phyloP scores from a whole-genome alignment of 2,329 filamentous ascomycete genomes.

The Paradendryphiella salina region DNA sequence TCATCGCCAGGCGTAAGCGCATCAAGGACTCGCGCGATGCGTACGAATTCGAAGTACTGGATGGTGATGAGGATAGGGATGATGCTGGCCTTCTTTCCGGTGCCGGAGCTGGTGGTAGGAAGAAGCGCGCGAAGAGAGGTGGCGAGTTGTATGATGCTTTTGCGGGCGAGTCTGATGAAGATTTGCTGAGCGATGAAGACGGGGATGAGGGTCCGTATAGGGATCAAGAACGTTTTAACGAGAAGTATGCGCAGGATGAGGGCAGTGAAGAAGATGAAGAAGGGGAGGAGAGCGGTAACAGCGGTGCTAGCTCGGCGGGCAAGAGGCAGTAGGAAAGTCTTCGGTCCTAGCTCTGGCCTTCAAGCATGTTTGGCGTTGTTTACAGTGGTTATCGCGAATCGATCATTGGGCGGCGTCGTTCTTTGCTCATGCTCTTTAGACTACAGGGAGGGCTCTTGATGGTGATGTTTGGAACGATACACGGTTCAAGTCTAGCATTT shows the following conservation, averaged over 20 bases:
- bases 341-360: not conserved
- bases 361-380: not conserved
- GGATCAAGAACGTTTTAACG: constrained; percentile 38
- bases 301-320: constrained; percentile 25
- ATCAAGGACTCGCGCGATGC: constrained; percentile 75
- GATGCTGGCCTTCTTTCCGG: constrained; percentile 54
- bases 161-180: constrained; percentile 85
- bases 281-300: constrained; percentile 28
- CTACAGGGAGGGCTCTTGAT: not conserved
- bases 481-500: too few species aligned
- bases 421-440: not conserved
- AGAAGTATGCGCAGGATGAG: constrained; percentile 39
- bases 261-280: constrained; percentile 18
- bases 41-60: constrained; percentile 93
- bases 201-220: constrained; percentile 44
- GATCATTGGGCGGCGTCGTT: constrained; percentile 27
- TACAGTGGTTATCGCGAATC: not conserved
- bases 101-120: constrained; percentile 39
- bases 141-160: constrained; percentile 98
- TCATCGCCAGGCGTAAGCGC: constrained; percentile 74
- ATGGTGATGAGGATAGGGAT: constrained; percentile 71
- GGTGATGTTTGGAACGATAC: not conserved
- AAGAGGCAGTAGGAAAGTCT: constrained; percentile 29
- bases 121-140: constrained; percentile 63
- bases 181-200: constrained; percentile 56